A percentile compares a stretch with the other conserved stretches of the same genome.
phyloP scores from a whole-genome alignment of 73 alveolate species.

The Effrenium voratum region DNA sequence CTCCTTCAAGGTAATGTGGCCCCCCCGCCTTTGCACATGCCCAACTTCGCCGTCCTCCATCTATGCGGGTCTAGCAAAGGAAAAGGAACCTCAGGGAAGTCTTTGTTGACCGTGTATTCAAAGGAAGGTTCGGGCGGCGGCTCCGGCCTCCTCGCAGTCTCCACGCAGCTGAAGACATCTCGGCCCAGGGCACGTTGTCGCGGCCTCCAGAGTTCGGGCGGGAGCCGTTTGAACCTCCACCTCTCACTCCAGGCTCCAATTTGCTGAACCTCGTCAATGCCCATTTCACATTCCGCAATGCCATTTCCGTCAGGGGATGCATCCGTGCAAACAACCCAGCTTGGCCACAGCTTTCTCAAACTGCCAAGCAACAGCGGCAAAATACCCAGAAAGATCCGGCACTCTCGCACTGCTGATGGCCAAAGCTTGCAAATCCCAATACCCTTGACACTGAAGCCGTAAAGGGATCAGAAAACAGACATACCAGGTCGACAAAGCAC shows the following conservation, averaged over 20 bases:
- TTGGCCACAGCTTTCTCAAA: neutral
- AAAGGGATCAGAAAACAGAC: neutral
- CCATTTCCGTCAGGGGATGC: conserved; percentile 1
- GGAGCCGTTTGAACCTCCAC: conserved; percentile 10
- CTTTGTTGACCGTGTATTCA: neutral
- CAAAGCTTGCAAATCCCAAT: neutral
- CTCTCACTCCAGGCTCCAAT: conserved; percentile 29
- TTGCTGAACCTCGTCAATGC: neutral
- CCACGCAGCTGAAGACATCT: neutral
- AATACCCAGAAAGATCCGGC: neutral
- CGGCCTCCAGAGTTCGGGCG: conserved; percentile 14
- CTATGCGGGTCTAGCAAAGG: neutral
- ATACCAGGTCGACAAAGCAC: neutral
- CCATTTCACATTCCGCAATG: neutral
- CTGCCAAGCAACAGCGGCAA: neutral
- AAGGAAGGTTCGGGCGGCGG: neutral
- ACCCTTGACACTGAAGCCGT: neutral
- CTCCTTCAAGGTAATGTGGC: neutral
- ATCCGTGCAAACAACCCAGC: neutral
- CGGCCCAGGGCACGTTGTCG: neutral
- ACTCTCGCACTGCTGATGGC: neutral
- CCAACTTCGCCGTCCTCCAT: neutral
- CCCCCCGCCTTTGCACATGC: neutral
- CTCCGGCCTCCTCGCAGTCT: neutral
- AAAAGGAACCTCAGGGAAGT: neutral